A percentile compares a stretch with the other conserved stretches of the same genome.
Evolutionary conservation across 768 basidiomycete species (phyloP).

Genomic region (Xerocomellus chrysenteron): DNA sequence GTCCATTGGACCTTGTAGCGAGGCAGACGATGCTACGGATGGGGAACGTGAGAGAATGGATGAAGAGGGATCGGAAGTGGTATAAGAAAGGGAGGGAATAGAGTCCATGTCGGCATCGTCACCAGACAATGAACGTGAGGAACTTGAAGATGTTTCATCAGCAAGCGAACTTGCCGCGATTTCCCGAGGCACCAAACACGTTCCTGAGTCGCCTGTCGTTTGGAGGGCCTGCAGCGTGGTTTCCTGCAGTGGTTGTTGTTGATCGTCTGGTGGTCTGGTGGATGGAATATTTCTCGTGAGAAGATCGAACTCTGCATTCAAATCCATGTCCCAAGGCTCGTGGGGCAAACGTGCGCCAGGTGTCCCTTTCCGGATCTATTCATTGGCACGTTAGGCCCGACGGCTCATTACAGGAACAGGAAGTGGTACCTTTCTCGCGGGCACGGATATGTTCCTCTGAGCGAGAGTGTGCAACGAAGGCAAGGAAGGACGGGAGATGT

Average conservation of each 20-base stretch:
- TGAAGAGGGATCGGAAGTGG: conserved; percentile 33
- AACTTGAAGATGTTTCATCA: conserved; percentile 18
- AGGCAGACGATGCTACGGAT: conserved; percentile 39
- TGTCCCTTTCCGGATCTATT: conserved; percentile 40
- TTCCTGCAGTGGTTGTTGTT: not conserved
- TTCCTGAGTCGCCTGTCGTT: conserved; percentile 2
- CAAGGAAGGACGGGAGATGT: conserved; percentile 40
- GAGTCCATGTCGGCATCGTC: conserved; percentile 33
- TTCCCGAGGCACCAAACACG: conserved; percentile 8
- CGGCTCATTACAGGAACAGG: not conserved
- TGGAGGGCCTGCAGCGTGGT: not conserved
- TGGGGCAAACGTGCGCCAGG: conserved; percentile 43
- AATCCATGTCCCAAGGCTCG: conserved; percentile 40
- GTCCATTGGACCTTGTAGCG: conserved; percentile 14
- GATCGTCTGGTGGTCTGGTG: not conserved
- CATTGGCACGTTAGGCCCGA: not conserved
- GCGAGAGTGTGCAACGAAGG: conserved; percentile 42
- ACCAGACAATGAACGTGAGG: conserved; percentile 20
- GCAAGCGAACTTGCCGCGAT: conserved; percentile 6
- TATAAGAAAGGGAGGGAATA: conserved; percentile 34
- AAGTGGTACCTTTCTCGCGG: conserved; percentile 35
- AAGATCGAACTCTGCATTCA: conserved; percentile 14
- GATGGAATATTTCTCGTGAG: not conserved
- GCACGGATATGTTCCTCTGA: conserved; percentile 34
- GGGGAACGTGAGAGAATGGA: conserved; percentile 44